phyloP scores from a whole-genome alignment of 1,284 basidiomycete genomes.

The Athelia psychrophila region DNA sequence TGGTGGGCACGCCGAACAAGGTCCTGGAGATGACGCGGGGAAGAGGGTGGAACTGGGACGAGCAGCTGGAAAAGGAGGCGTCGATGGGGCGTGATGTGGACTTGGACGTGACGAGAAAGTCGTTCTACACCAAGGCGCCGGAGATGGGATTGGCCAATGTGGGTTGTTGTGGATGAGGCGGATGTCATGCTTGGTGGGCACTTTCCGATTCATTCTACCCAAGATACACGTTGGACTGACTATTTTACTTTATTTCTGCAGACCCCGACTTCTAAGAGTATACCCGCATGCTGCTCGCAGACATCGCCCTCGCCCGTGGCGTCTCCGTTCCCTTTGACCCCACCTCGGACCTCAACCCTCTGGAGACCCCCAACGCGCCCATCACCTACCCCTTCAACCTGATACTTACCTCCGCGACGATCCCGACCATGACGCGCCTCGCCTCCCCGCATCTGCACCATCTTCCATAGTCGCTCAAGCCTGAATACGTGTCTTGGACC shows the following conservation, averaged over 20 bases:
- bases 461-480: conserved; percentile 67
- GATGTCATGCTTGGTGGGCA: conserved; percentile 81
- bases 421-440: conserved; percentile 69
- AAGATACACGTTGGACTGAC: neutral
- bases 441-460: conserved; percentile 81
- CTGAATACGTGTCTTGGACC: conserved; percentile 72
- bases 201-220: neutral
- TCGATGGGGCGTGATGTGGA: conserved; percentile 11
- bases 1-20: conserved; percentile 78
- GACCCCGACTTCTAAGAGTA: conserved; percentile 79
- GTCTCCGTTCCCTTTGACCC: conserved; percentile 34
- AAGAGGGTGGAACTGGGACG: conserved; percentile 59
- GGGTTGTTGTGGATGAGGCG: conserved; percentile 87
- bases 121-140: conserved; percentile 35
- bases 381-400: conserved; percentile 71
- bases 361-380: conserved; percentile 13
- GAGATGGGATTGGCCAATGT: conserved; percentile 61
- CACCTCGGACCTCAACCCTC: conserved; percentile 15
- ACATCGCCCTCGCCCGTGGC: conserved; percentile 62
- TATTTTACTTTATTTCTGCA: conserved; percentile 24
- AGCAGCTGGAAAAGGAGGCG: conserved; percentile 21
- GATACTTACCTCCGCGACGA: conserved; percentile 81
- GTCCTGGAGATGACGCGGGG: conserved; percentile 71
- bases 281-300: conserved; percentile 65
- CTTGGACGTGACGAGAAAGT: conserved; percentile 18